Percentiles rank a stretch among this genome's conserved stretches.
phyloP scores from a whole-genome alignment of 2,329 filamentous ascomycete genomes.

The Verticillium longisporum region DNA sequence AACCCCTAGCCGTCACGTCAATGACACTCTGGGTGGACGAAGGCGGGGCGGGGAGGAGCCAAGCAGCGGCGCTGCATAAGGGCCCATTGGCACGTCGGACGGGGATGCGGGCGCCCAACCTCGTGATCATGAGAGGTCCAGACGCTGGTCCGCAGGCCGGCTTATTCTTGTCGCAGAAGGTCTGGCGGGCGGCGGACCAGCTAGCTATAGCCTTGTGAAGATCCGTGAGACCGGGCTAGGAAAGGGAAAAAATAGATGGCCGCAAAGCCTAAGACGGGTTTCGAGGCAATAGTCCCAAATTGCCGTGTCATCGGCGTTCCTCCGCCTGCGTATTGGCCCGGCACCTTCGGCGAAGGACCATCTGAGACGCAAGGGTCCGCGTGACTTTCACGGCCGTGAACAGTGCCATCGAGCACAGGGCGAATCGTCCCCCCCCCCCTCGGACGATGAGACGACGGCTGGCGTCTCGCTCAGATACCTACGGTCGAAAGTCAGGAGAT shows the following conservation, averaged over 20 bases:
- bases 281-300: too few species aligned
- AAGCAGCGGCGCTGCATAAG: neutral
- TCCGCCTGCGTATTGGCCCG: neutral
- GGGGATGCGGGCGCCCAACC: neutral
- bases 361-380: neutral
- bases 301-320: neutral
- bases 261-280: too few species aligned
- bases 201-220: neutral
- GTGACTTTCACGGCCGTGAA: neutral
- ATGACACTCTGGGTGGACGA: neutral
- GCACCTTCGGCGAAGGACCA: neutral
- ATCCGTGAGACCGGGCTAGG: neutral
- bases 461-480: too few species aligned
- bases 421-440: too few species aligned
- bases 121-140: neutral
- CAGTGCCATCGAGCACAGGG: neutral
- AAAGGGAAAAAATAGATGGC: too few species aligned
- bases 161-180: neutral
- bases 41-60: neutral
- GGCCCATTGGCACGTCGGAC: neutral
- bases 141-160: neutral
- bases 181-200: too few species aligned
- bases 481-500: neutral
- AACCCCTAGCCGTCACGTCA: neutral
- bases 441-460: too few species aligned